Evolutionary conservation across 2,329 filamentous ascomycete species (phyloP), one percentile per base, ranked within the genome.

Genomic region (Pseudopithomyces maydicus): DNA sequence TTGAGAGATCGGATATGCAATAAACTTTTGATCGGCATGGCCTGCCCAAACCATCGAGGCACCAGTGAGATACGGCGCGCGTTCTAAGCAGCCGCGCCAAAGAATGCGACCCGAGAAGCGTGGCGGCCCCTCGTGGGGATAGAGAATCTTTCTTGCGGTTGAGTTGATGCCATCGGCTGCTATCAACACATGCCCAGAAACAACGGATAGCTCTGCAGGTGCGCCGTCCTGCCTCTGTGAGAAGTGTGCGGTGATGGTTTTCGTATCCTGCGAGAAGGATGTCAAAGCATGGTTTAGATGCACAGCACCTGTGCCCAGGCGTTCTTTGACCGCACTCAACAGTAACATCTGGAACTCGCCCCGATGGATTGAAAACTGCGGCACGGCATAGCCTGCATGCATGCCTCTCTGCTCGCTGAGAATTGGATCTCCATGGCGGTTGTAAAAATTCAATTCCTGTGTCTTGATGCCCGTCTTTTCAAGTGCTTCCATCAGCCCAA

Each of bases 151-250:
- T 8, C 78, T 67, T 17, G 73, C 77, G 1, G 75, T 76, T 43
- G 77, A 79, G 59, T 80, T 80, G 67, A 81, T 80, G 6, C 79
- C 79, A 56, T 81, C 79, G 3, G 76, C 76, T 6, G 77, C 78
- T 51, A 81, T 69, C 19, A 80, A 63, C 0, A 79, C 36, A 44
- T 77, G 70, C 5, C 72, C 73, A 1, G 64, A 68, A 36, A 73
- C 71, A 32, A 63, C 65, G 0, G 74, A 68, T 3, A 72, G 58
- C 1, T 69, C 66, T 1, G 73, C 69, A 1, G 71, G 63, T 3
- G 60, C 54, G 20, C 65, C 65, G 26, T 67, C 68, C 49, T 61
- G 63, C 52, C 67, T 65, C 15, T 69, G 67, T 10, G 69, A 66
- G 53, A 79, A 79, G 1, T 66, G 61, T 1, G 77, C 77, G 17